A percentile compares a stretch with the other conserved stretches of the same genome.
These are phyloP conservation scores for Neofusicoccum umdonicola DNA, from an alignment of 2,329 filamentous ascomycete genomes.

Conservation along the genomic window DNA sequence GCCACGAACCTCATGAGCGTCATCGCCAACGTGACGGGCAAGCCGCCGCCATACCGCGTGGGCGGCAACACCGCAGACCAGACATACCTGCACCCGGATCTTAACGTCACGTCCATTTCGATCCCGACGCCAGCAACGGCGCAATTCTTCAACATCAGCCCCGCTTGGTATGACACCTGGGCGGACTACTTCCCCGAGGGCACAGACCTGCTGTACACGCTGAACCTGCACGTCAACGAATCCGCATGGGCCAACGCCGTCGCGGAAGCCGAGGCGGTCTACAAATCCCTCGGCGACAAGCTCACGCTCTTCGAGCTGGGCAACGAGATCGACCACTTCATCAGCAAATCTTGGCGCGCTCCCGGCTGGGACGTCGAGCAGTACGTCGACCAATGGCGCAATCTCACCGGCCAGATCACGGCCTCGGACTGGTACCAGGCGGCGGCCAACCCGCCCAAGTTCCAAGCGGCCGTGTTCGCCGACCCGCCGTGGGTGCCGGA, in stretches of 20 bases:
- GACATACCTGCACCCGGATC: constrained; percentile 14
- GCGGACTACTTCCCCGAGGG: constrained; percentile 14
- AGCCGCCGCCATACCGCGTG: constrained; percentile 10
- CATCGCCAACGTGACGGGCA: constrained; percentile 14
- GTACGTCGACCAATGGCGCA: constrained; percentile 16
- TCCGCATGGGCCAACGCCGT: constrained; percentile 10
- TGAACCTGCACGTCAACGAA: constrained; percentile 9
- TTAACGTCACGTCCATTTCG: constrained; percentile 12
- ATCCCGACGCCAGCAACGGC: constrained; percentile 8
- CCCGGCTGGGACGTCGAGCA: constrained; percentile 11
- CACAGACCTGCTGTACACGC: constrained; percentile 14
- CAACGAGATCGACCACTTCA: constrained; percentile 16
- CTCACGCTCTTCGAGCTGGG: constrained; percentile 11
- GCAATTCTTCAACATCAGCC: constrained; percentile 15
- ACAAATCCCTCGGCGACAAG: constrained; percentile 9
- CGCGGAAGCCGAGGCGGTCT: constrained; percentile 12
- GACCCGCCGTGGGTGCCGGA: constrained; percentile 12
- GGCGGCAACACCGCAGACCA: constrained; percentile 16
- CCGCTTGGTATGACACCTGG: constrained; percentile 16
- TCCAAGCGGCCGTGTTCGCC: constrained; percentile 20
- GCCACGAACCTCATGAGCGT: constrained; percentile 11
- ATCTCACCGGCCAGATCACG: constrained; percentile 18
- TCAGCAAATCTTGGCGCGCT: constrained; percentile 12
- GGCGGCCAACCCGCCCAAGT: constrained; percentile 16
- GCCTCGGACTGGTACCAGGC: constrained; percentile 18